Evolutionary conservation across 2,329 filamentous ascomycete species (phyloP), one percentile per base, ranked within the genome.

Genomic region (Fonsecaea pedrosoi): DNA sequence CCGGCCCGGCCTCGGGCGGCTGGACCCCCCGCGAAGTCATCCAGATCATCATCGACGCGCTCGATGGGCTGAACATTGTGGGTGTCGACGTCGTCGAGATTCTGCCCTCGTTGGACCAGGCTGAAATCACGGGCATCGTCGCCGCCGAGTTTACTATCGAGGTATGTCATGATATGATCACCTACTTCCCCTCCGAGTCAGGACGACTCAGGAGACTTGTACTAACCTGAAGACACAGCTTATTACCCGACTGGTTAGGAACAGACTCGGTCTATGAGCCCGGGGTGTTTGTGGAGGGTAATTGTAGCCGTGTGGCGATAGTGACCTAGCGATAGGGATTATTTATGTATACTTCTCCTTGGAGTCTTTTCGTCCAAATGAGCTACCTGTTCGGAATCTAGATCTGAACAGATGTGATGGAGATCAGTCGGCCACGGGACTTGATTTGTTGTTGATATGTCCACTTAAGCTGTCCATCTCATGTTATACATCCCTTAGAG

Each of bases 61-160:
- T 68, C 1, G 62, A 64, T 4, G 66, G 62, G 9, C 15, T 68
- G 57, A 62, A 68, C n/a, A 58, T 68, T 10, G 66, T 68, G 9
- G 66, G 62, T 3, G 66, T 59, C n/a, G 66, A 68, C 59, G 62
- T 68, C 5, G 66, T 68, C 0, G 66, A 68, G 62, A 54, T 68
- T 4, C 50, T 59, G 7, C 66, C 66, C 7, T 25, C 21, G 7
- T 15, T 58, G 18, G 66, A 68, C 48, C 21, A 58, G 18, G 66
- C 66, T 4, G 66, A 68, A 32, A 62, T 68, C 15, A 68, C 66
- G 4, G 50, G 45, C n/a, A 68, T 68, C 9, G 66, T 62, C 4
- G 66, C 66, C 13, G 66, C 66, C 8, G 66, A 68, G 35, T 63
- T 67, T 30, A 59, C 60, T 18, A 54, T 63, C 54, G 65, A 67